Evolutionary conservation across 768 basidiomycete species (phyloP).

Genomic region (Leucosporidium scottii): DNA sequence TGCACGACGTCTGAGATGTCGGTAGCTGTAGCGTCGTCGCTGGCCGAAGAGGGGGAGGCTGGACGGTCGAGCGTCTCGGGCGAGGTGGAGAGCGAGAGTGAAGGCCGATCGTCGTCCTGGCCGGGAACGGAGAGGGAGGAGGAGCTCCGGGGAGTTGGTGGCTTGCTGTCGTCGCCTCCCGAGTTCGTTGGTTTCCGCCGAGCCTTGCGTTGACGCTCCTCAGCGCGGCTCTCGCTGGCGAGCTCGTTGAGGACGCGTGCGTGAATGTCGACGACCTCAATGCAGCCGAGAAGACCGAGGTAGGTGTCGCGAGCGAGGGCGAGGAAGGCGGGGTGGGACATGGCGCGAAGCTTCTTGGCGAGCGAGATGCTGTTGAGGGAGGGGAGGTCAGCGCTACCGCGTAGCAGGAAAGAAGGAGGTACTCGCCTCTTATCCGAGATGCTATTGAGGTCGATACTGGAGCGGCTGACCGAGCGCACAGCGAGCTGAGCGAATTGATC

Average conservation of each 20-base stretch:
- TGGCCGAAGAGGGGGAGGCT: not conserved
- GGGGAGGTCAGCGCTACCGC: not conserved
- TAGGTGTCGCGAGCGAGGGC: constrained; percentile 11
- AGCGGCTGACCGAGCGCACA: not conserved
- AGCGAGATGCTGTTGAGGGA: constrained; percentile 17
- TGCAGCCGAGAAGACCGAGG: constrained; percentile 20
- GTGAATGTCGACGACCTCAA: constrained; percentile 30
- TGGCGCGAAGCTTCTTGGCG: constrained; percentile 25
- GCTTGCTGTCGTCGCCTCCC: not conserved
- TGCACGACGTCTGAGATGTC: constrained; percentile 71
- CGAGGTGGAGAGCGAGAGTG: not conserved
- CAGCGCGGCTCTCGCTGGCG: not conserved
- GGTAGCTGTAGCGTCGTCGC: constrained; percentile 43
- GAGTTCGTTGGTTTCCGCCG: not conserved
- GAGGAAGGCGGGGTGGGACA: constrained; percentile 23
- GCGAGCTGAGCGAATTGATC: constrained; percentile 22
- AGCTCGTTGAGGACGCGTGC: constrained; percentile 18
- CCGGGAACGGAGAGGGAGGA: constrained; percentile 8
- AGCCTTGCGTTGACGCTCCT: constrained; percentile 10
- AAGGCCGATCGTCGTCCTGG: not conserved
- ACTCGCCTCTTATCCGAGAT: constrained; percentile 31
- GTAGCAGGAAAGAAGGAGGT: not conserved
- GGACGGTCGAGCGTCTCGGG: not conserved
- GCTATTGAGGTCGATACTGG: constrained; percentile 21
- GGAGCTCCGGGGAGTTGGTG: not conserved